Evolutionary conservation across 2,329 filamentous ascomycete genomes (phyloP).

Genomic region (Phaeosphaeriaceae sp.): DNA sequence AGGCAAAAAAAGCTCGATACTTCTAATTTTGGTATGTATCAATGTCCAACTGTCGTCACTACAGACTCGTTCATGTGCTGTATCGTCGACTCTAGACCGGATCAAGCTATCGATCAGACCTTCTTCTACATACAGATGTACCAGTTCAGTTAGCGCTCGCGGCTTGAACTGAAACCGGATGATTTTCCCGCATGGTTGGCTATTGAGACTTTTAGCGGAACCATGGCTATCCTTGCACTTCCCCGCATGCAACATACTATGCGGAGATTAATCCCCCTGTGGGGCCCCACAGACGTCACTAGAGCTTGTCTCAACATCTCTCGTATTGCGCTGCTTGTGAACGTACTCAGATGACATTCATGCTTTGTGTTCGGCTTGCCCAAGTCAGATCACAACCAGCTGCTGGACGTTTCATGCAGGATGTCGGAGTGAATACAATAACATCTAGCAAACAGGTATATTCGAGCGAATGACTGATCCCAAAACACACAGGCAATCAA

Average conservation of each 20-base stretch:
- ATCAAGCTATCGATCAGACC: too few relatives aligned
- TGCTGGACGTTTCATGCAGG: too few relatives aligned
- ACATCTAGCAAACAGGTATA: background rate
- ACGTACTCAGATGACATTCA: too few relatives aligned
- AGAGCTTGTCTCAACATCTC: conserved; percentile 4
- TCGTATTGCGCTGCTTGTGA: background rate
- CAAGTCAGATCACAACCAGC: too few relatives aligned
- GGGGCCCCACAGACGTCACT: background rate
- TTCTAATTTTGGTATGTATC: too few relatives aligned
- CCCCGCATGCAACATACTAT: background rate
- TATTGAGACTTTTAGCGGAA: background rate
- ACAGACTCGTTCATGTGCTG: too few relatives aligned
- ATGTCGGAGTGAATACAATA: background rate
- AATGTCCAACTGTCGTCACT: too few relatives aligned
- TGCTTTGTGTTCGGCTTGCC: too few relatives aligned
- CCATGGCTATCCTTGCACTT: background rate
- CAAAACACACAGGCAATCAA: background rate
- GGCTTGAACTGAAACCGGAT: background rate
- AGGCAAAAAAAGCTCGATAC: too few relatives aligned
- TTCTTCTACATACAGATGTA: background rate
- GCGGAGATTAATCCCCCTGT: background rate
- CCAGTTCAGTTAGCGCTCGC: background rate
- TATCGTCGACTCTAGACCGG: too few relatives aligned
- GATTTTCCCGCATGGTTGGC: background rate
- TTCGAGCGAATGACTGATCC: background rate